Conservation (phyloP, 495 filamentous ascomycete genomes). For the Trypethelium eluteriae region DNA sequence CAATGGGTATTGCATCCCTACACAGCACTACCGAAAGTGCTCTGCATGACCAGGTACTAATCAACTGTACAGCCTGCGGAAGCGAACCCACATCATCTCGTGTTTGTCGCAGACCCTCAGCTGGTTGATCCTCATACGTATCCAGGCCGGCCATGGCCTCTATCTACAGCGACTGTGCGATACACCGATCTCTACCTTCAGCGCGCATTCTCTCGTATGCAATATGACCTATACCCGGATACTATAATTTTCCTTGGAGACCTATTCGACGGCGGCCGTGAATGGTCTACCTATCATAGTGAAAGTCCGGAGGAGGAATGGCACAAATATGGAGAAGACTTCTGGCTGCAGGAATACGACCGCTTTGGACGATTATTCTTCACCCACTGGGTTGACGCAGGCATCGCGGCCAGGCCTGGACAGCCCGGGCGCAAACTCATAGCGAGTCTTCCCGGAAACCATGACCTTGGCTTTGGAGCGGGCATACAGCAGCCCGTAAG, state of each 20-base stretch:
- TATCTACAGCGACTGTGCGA: slow-evolving; percentile 66
- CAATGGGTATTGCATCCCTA: slow-evolving; percentile 62
- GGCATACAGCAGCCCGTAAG: slow-evolving; percentile 72
- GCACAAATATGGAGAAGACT: slow-evolving; percentile 17
- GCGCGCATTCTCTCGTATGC: slow-evolving; percentile 66
- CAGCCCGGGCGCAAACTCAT: slow-evolving; percentile 55
- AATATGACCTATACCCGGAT: slow-evolving; percentile 63
- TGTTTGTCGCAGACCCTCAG: slow-evolving; percentile 93
- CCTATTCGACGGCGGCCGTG: slow-evolving; percentile 90
- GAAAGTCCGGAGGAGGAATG: slow-evolving; percentile 58
- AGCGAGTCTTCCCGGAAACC: slow-evolving; percentile 82
- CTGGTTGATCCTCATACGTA: slow-evolving; percentile 96
- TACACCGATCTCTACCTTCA: slow-evolving; percentile 86
- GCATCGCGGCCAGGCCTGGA: slow-evolving; percentile 20
- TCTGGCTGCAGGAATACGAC: slow-evolving; percentile 25
- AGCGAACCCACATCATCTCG: slow-evolving; percentile 75
- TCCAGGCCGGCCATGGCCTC: slow-evolving; percentile 82
- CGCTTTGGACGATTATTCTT: slow-evolving; percentile 26
- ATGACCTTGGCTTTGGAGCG: slow-evolving; percentile 89
- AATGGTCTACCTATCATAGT: slow-evolving; percentile 71
- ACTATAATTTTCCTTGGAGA: slow-evolving; percentile 88
- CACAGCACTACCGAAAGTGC: not conserved
- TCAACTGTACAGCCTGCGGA: slow-evolving; percentile 51
- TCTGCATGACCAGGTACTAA: slow-evolving; percentile 13
- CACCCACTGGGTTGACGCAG: slow-evolving; percentile 18